Base-by-base conservation (phyloP, 78 protist species). In the Isochrysis galbana region DNA sequence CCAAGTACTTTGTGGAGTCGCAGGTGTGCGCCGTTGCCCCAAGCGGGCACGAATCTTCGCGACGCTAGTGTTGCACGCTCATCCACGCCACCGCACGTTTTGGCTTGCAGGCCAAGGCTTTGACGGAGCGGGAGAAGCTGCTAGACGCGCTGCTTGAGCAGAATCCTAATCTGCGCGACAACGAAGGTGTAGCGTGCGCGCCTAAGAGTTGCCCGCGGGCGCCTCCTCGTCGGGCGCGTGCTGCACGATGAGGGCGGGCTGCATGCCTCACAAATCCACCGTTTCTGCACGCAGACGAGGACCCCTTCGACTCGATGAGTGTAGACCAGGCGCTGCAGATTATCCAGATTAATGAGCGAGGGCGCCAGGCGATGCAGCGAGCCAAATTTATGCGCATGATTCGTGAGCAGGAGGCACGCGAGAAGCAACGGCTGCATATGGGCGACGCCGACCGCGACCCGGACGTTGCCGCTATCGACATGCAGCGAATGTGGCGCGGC, bases 341-440 rank as follows among this genome's bases (percentile, higher is more conserved):
- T 19, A 48, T 95, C 34, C 96, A 95, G 92, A 0, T 69, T 46
- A 78, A 84, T 89, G 96, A 95, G 89, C 91, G 96, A 0, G 96
- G 94, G 10, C 70, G 96, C 29, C 96, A 95, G 54, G 96, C 95
- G 42, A 67, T 91, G 34, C 95, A 69, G 74, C 95, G 95, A 34
- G 94, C 95, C 34, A 17, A 42, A 26, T 41, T 72, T 87, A 77
- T 90, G 92, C 21, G 25, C 34, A 87, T 42, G 26, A 70, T 93
- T 47, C 45, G 77, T 14, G n/a, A 5, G n/a, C 83, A 90, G 47
- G 96, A 95, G 41, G 94, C 89, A 78, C 91, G 86, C 39, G 95
- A 93, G 89, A 19, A 42, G 0, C 1, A 45, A 41, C 41, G 11
- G 21, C 5, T 26, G 44, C 93, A 90, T 38, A 0, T 22, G 39